Evolutionary conservation across 257 asterid genomes (phyloP).

Genomic region (Orobanche coerulescens): DNA sequence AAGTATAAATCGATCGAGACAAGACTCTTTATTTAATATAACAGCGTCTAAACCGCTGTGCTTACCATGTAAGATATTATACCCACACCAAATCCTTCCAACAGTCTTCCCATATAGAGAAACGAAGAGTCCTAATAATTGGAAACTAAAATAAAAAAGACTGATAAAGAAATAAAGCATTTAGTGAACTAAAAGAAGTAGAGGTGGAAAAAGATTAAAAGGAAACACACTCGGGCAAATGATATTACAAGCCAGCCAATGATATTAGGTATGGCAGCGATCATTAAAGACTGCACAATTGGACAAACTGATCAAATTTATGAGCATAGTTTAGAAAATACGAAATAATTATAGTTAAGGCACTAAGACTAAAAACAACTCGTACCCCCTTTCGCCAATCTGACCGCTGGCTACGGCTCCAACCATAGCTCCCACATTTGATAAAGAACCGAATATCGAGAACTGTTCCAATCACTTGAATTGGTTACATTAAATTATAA

Average conservation of each 20-base stretch:
- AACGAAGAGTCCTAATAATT: slow-evolving; percentile 61
- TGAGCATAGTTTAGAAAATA: not conserved
- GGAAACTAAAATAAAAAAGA: not conserved
- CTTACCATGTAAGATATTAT: slow-evolving; percentile 77
- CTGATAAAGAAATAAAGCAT: not conserved
- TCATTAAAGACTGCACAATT: slow-evolving; percentile 60
- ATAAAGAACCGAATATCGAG: slow-evolving; percentile 81
- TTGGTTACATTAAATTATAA: not conserved
- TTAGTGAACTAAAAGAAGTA: not conserved
- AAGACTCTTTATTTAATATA: not conserved
- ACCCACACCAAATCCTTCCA: slow-evolving; percentile 98
- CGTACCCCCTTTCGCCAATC: slow-evolving; percentile 87
- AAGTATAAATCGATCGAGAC: not conserved
- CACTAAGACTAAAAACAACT: not conserved
- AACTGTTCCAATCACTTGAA: slow-evolving; percentile 43
- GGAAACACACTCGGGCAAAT: slow-evolving; percentile 53
- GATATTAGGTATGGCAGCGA: slow-evolving; percentile 81
- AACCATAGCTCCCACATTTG: slow-evolving; percentile 97
- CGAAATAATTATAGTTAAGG: not conserved
- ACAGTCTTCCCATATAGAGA: slow-evolving; percentile 92
- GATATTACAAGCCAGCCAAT: slow-evolving; percentile 88
- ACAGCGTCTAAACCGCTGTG: not conserved
- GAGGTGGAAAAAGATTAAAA: not conserved
- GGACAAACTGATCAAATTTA: not conserved
- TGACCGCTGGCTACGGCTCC: slow-evolving; percentile 98